Evolutionary conservation across 345 rosid genomes (phyloP), one percentile per base, ranked within the genome.

Genomic region (Lepidium didymum): DNA sequence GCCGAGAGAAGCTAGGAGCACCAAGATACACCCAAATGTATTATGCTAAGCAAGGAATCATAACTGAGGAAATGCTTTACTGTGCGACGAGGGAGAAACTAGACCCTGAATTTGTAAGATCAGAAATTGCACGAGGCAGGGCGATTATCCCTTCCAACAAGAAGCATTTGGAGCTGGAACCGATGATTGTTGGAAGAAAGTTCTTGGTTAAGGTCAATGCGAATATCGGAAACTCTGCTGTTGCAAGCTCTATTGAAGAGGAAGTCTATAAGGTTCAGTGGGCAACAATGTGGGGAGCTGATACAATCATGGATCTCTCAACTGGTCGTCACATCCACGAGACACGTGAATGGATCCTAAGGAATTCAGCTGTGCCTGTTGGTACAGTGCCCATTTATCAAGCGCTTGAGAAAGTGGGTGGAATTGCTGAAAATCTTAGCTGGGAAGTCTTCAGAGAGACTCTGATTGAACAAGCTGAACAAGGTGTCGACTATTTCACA

Each of bases 241-340:
- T 95, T 60, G 99, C 88, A 3, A 91, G 99, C 75, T 91, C 98
- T 31, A 91, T 95, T 2, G 96, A 95, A 82, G 99, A 95, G 62
- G 99, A 95, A 80, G 98, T 95, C 44, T 91, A 91, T 47, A 95
- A 95, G 81, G 96, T 91, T 74, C 98, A 88, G n/a, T 95, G 99
- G 99, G 99, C 99, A 31, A 95, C 96, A 13, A 89, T 89, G 96
- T 91, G 99, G 96, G 96, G 99, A 78, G 97, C 94, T 10, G 97
- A 91, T 70, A 95, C 97, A 16, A 90, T 95, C 67, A 95, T 95
- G 99, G 99, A 95, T 73, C 92, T 95, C 55, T 95, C 99, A 5
- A 95, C 96, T 8, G 99, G 97, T 14, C 93, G 93, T 67, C 97
- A 95, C 80, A 95, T 95, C 60, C 99, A 95, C 27, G 99, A 91